These are phyloP conservation scores for Pilasporangium apinafurcum DNA, from an alignment of 352 stramenopile genomes.

Conservation along the genomic window DNA sequence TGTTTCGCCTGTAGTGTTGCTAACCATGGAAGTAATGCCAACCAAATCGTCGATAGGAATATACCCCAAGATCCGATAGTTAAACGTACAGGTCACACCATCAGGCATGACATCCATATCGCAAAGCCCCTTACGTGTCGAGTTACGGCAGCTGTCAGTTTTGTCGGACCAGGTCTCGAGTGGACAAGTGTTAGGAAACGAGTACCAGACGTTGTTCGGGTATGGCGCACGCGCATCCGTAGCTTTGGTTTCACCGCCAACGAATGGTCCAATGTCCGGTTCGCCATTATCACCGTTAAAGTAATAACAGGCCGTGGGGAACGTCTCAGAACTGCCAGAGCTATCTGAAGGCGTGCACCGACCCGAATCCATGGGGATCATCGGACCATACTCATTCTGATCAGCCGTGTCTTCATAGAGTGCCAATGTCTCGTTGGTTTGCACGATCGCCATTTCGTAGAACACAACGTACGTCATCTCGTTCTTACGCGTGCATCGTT, in stretches of 20 bases:
- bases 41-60: conserved; percentile 71
- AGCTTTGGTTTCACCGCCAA: conserved; percentile 30
- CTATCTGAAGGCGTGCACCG: conserved; percentile 36
- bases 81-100: conserved; percentile 48
- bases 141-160: conserved; percentile 31
- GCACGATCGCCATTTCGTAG: conserved; percentile 59
- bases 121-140: conserved; percentile 42
- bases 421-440: conserved; percentile 55
- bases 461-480: conserved; percentile 65
- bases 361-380: conserved; percentile 60
- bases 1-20: conserved; percentile 32
- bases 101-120: conserved; percentile 48
- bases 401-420: conserved; percentile 48
- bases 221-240: conserved; percentile 35
- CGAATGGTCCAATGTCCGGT: conserved; percentile 59
- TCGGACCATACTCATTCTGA: conserved; percentile 57
- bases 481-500: conserved; percentile 54
- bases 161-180: conserved; percentile 44
- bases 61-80: conserved; percentile 59
- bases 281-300: conserved; percentile 60
- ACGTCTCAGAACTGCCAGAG: conserved; percentile 14
- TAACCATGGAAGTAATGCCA: conserved; percentile 60
- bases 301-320: conserved; percentile 48
- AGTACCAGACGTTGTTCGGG: conserved; percentile 55
- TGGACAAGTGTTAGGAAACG: conserved; percentile 63